A percentile compares a stretch with the other conserved stretches of the same genome.
phyloP scores from a whole-genome alignment of 257 asterid genomes.

The Solanum pimpinellifolium region DNA sequence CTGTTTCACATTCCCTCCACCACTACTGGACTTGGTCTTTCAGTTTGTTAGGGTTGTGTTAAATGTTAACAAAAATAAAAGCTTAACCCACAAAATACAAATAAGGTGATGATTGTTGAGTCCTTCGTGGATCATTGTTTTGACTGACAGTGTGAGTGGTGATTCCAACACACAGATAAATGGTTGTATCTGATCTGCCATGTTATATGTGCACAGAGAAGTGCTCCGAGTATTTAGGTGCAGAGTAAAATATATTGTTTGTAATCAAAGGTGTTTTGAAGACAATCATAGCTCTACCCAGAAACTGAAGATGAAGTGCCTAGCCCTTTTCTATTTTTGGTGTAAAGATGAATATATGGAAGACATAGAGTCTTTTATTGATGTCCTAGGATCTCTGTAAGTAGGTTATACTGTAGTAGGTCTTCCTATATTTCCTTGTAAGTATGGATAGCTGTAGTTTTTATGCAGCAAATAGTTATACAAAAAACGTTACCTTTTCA shows the following conservation, averaged over 20 bases:
- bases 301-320: too few relatives aligned
- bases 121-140: not conserved
- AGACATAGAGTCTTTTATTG: too few relatives aligned
- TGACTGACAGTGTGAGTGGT: not conserved
- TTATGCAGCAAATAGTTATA: too few relatives aligned
- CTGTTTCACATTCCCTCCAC: not conserved
- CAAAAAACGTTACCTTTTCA: too few relatives aligned
- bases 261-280: not conserved
- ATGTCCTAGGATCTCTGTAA: too few relatives aligned
- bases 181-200: not conserved
- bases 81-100: not conserved
- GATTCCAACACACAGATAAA: not conserved
- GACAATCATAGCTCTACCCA: too few relatives aligned
- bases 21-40: not conserved
- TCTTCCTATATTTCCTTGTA: too few relatives aligned
- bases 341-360: too few relatives aligned
- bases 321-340: too few relatives aligned
- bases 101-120: not conserved
- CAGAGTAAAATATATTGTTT: not conserved
- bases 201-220: not conserved
- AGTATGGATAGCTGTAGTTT: too few relatives aligned
- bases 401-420: too few relatives aligned
- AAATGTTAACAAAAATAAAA: not conserved
- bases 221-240: not conserved
- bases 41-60: not conserved